Evolutionary conservation across 2,329 filamentous ascomycete genomes (phyloP), one percentile per base, ranked within the genome.

Genomic region (Xylaria arbuscula): DNA sequence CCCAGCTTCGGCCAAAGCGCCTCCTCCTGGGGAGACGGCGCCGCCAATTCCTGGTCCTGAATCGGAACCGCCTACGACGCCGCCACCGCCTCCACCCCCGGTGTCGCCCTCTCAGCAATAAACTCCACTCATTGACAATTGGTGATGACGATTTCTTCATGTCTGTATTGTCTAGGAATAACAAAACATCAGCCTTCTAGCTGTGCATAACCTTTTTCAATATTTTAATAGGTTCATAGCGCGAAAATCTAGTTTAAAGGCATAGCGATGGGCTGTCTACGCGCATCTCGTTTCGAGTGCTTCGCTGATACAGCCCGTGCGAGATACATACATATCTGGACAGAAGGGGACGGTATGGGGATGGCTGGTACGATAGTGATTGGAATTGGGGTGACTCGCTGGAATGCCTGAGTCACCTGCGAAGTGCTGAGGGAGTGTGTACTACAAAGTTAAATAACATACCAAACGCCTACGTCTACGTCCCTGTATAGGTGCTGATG

Each of bases 1-100:
- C 17, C 93, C 93, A 0, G 87, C 72, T 5, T 73, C 76, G 3
- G 69, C 69, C 4, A 74, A 74, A 32, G 70, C 72, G 0, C 73
- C 73, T 8, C 64, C 72, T 9, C 76, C 75, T 1, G 62, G 48
- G 0, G 76, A 74, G 17, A 59, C 70, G 7, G 56, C 72, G 1
- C 72, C 73, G 10, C 60, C 70, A 7, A 34, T 68, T n/a, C 68
- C 74, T 5, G 70, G 66, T 1, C 66, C 71, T 0, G 72, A 68
- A 40, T 68, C 74, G 9, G 72, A 68, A 40, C 69, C 74, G 8
- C 75, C 76, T n/a, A 70, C 74, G 17, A 74, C 76, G 1, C 74
- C 72, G 9, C 72, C 76, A 10, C 70, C 74, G n/a, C 64, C 72
- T n/a, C 73, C 75, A 1, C 73, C 73, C 32, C 72, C 69, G 2